Percentiles rank a stretch among this genome's conserved stretches.
Evolutionary conservation across 371 early-diverging fungal species (phyloP).

Genomic region (Blakeslea trispora): DNA sequence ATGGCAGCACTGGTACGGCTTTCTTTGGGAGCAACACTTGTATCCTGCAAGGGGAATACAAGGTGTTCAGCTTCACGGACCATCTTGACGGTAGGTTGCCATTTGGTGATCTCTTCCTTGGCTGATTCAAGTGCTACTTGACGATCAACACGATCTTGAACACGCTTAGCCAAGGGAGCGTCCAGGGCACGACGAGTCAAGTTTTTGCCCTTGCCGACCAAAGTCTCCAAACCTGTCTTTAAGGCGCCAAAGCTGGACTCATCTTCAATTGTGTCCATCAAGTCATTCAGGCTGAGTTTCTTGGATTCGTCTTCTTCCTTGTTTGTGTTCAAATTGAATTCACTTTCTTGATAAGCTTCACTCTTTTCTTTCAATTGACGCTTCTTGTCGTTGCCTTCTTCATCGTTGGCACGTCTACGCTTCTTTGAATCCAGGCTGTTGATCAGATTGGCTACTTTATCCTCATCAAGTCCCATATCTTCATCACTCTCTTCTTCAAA

Average conservation of each 20-base stretch:
- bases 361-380: slow-evolving; percentile 60
- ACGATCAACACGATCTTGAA: slow-evolving; percentile 85
- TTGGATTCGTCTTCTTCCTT: slow-evolving; percentile 37
- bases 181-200: slow-evolving; percentile 58
- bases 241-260: slow-evolving; percentile 60
- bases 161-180: slow-evolving; percentile 82
- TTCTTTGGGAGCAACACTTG: slow-evolving; percentile 25
- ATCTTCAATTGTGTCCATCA: slow-evolving; percentile 69
- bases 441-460: slow-evolving; percentile 46
- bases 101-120: slow-evolving; percentile 81
- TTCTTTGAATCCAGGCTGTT: slow-evolving; percentile 50
- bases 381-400: slow-evolving; percentile 41
- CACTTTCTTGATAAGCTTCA: slow-evolving; percentile 77
- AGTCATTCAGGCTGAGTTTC: slow-evolving; percentile 74
- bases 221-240: slow-evolving; percentile 61
- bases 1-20: slow-evolving; percentile 52
- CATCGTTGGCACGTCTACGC: slow-evolving; percentile 46
- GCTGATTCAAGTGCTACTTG: slow-evolving; percentile 80
- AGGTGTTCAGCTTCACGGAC: slow-evolving; percentile 88
- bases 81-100: slow-evolving; percentile 80
- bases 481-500: slow-evolving; percentile 39
- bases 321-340: slow-evolving; percentile 71
- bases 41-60: slow-evolving; percentile 63
- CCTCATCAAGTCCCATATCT: slow-evolving; percentile 32
- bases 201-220: slow-evolving; percentile 57